Evolutionary conservation across 345 rosid genomes (phyloP), one percentile per base, ranked within the genome.

Genomic region (Cardiospermum halicacabum): DNA sequence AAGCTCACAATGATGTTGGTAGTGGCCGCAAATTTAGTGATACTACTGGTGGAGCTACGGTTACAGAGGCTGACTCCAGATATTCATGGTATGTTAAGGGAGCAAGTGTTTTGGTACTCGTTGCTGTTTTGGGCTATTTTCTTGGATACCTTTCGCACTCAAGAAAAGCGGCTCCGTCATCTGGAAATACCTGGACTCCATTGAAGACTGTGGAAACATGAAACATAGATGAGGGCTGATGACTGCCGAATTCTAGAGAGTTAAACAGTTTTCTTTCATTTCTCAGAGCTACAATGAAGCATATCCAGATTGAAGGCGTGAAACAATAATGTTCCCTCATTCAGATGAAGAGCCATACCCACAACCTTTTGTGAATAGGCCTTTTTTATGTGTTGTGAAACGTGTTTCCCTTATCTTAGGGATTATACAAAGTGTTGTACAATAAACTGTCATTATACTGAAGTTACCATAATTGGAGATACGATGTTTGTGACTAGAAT

Each of bases 91-190:
- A 76, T 54, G 71, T 88, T 64, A 80, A 77, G 81, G 89, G 79
- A 70, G 97, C 80, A 11, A 82, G 96, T 63, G 73, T 88, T 48
- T 65, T 93, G 74, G 66, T 93, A 40, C 83, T 88, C 24, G 96
- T 96, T 32, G 77, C 69, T 64, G 76, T 88, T 26, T 69, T 81
- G 39, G 97, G 98, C 51, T 88, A 82, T 42, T 64, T 82, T 67
- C 62, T 90, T 1, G 96, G 97, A 3, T 88, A 75, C 53, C 36
- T 86, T 68, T 81, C 89, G 40, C 89, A 49, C 31, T 9, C 78
- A 15, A 84, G 76, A 79, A 89, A 74, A 77, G 77, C 70, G 55
- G 55, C 67, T 74, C 72, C 64, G n/a, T n/a, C n/a, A 30, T 42
- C 69, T 1, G 65, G 45, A 67, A 77, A 79, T 51, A 68, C 60